Base-by-base conservation (phyloP, 1,284 basidiomycete genomes). In the Tilletia caries region DNA sequence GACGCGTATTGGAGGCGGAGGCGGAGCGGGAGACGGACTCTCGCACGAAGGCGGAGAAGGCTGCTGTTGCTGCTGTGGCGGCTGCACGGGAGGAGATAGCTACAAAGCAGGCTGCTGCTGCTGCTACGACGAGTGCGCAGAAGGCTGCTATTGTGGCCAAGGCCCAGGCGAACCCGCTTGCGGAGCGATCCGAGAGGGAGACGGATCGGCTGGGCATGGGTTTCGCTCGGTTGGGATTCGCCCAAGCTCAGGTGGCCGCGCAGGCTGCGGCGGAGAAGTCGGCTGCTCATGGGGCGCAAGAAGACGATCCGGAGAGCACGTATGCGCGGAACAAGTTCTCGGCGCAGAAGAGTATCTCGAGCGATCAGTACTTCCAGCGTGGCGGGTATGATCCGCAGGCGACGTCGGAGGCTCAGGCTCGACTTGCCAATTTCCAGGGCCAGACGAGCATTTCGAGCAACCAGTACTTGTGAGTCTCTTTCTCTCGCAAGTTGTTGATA, bases 351-450 rank as follows among this genome's bases (percentile, higher is more conserved):
- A 66, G 74, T 52, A 83, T 99, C 83, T 96, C 93, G 3, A 95
- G 92, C 1, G 96, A 98, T 83, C 94, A 95, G 91, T 98, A 92
- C 87, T 98, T 98, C 84, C 92, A 91, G 46, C 89, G 95, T 34
- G 91, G 92, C 67, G 84, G 89, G 23, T 97, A 97, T 85, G 95
- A 98, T 83, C 88, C 93, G 1, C 81, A 85, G 54, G 87, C 89
- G 3, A 83, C 88, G 41, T 84, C 86, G 50, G 93, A 97, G 84
- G 93, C 94, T 1, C 91, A 93, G 82, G 85, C 87, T 25, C 89
- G 95, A 10, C 86, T 98, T 60, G 88, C 90, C 76, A 86, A 89
- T 64, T 98, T 99, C 89, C 88, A 90, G 77, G 95, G 95, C 20
- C 93, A 95, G 29, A 92, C 92, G 0, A 89, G 93, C 37, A 98